Evolutionary conservation across 805 yeast genomes (phyloP).

Genomic region (Candida suzukii): DNA sequence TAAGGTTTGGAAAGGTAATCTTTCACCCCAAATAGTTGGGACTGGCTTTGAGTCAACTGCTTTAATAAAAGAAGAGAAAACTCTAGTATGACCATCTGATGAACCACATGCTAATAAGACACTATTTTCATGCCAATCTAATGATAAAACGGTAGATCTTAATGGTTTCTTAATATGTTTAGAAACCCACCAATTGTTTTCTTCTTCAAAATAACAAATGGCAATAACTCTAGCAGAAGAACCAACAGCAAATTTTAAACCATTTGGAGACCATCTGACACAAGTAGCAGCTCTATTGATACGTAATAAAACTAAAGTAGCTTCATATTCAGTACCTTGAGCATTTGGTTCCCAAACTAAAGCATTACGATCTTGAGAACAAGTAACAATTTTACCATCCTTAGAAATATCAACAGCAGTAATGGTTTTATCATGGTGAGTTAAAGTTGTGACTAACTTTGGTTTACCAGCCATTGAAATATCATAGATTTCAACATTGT

Average conservation of each 20-base stretch:
- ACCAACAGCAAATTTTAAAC: conserved; percentile 95
- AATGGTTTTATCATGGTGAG: conserved; percentile 87
- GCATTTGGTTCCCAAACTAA: conserved; percentile 84
- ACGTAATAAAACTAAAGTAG: conserved; percentile 86
- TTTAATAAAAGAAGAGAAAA: conserved; percentile 83
- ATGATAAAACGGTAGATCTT: conserved; percentile 72
- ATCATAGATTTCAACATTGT: conserved; percentile 66
- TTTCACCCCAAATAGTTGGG: conserved; percentile 86
- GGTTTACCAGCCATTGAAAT: conserved; percentile 48
- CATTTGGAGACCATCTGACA: conserved; percentile 92
- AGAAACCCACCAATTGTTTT: conserved; percentile 99
- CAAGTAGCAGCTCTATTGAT: conserved; percentile 93
- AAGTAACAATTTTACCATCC: conserved; percentile 88
- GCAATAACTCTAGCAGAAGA: conserved; percentile 93
- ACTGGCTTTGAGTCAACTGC: conserved; percentile 80
- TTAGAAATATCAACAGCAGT: conserved; percentile 90
- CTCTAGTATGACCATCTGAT: conserved; percentile 88
- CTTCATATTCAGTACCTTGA: conserved; percentile 55
- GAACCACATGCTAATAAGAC: conserved; percentile 87
- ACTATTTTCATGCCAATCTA: conserved; percentile 92
- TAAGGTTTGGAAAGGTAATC: conserved; percentile 88
- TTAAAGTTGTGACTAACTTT: conserved; percentile 53
- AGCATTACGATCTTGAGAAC: conserved; percentile 97
- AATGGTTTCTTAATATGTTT: conserved; percentile 96
- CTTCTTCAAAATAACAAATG: conserved; percentile 91